Conservation (phyloP, 2,329 filamentous ascomycete species). For the Malbranchea cinnamomea region DNA sequence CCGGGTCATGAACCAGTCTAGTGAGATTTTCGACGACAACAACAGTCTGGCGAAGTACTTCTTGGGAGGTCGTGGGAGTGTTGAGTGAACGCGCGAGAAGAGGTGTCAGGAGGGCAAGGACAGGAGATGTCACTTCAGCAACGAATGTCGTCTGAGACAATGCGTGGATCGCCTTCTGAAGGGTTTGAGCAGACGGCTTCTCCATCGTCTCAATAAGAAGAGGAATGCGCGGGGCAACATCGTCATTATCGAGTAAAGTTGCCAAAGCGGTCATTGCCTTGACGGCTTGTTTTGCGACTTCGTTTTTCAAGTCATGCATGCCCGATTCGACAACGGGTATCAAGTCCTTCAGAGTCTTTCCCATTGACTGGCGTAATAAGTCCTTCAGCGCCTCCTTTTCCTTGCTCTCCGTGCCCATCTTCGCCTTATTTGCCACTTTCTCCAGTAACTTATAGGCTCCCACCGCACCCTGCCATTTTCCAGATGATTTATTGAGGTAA, state of each 20-base stretch:
- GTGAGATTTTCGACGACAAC: slow-evolving; percentile 97
- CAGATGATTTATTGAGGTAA: slow-evolving; percentile 70
- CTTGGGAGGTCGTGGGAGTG: slow-evolving; percentile 77
- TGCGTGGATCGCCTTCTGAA: slow-evolving; percentile 93
- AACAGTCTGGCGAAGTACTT: slow-evolving; percentile 87
- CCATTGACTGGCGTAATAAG: slow-evolving; percentile 78
- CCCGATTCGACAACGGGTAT: slow-evolving; percentile 34
- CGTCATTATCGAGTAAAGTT: slow-evolving; percentile 85
- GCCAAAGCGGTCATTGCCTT: slow-evolving; percentile 86
- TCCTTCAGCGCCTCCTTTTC: slow-evolving; percentile 83
- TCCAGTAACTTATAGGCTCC: slow-evolving; percentile 73
- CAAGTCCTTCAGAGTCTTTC: slow-evolving; percentile 41
- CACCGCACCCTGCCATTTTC: slow-evolving; percentile 95
- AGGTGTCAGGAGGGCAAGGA: slow-evolving; percentile 84
- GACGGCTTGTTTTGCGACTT: slow-evolving; percentile 71
- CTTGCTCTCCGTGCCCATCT: slow-evolving; percentile 67
- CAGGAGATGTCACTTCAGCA: slow-evolving; percentile 85
- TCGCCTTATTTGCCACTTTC: slow-evolving; percentile 88
- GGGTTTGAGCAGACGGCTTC: slow-evolving; percentile 71
- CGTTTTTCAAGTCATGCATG: slow-evolving; percentile 92
- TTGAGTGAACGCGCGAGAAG: slow-evolving; percentile 89
- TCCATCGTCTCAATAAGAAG: slow-evolving; percentile 91
- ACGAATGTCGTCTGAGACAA: slow-evolving; percentile 98
- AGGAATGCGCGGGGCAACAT: slow-evolving; percentile 82
- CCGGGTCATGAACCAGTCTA: slow-evolving; percentile 88